Conservation (phyloP, 2,329 filamentous ascomycete genomes). For the Neofusicoccum umdonicola region DNA sequence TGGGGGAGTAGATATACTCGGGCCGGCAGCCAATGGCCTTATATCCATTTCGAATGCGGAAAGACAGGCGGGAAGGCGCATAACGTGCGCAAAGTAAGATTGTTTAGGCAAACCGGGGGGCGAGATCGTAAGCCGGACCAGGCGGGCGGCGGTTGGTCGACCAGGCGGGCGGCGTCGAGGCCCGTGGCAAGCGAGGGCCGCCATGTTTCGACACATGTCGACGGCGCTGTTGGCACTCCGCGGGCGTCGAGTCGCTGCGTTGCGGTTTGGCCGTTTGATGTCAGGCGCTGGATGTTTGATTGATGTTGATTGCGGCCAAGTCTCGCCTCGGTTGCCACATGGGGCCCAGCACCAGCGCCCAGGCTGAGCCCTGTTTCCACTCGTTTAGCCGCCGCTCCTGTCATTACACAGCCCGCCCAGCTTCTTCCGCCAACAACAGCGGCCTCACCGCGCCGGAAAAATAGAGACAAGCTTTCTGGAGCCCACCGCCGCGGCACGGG, state of each 20-base stretch:
- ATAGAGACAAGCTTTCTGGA: background rate
- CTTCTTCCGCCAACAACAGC: constrained; percentile 8
- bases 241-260: background rate
- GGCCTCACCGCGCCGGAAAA: background rate
- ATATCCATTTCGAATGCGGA: background rate
- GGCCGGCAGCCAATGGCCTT: constrained; percentile 2
- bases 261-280: background rate
- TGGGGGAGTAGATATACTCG: background rate
- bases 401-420: background rate
- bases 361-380: background rate
- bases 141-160: background rate
- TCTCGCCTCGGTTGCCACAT: background rate
- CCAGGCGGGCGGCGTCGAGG: background rate
- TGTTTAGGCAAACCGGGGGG: background rate
- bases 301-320: constrained; percentile 14
- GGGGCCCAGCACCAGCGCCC: background rate
- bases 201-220: background rate
- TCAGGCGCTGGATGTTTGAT: background rate
- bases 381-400: constrained; percentile 6
- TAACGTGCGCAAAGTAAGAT: background rate
- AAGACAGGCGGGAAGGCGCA: background rate
- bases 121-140: background rate
- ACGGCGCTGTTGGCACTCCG: too few species aligned
- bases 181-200: constrained; percentile 1
- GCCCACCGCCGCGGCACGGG: background rate